Base-by-base conservation (phyloP, 2,329 filamentous ascomycete species). In the Xylaria sp. region DNA sequence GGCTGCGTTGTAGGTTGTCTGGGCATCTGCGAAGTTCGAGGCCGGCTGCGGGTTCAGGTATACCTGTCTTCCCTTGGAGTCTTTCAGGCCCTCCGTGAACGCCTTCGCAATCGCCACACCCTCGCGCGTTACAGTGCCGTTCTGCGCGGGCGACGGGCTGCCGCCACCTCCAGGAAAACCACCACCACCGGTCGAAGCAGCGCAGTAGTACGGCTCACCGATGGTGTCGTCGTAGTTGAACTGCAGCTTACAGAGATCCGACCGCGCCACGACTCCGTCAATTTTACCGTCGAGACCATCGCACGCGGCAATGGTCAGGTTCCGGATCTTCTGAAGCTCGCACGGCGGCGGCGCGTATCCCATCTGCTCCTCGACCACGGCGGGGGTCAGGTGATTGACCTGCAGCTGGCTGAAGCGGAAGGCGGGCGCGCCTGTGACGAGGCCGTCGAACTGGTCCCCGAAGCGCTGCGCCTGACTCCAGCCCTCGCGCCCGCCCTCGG, bases 231-330 rank as follows among this genome's bases (percentile, higher is more conserved):
- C 82, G 37, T 85, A 72, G 73, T 88, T 72, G 69, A 81, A 80
- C 10, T 75, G 72, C 10, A 81, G 74, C 69, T 76, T 76, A 73
- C 78, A 81, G n/a, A 80, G 75, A 37, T 82, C 80, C 0, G 80
- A 76, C 5, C 79, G 75, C 25, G 77, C 72, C 52, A 89, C 81
- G 4, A 89, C 85, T 13, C 87, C 86, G 65, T 89, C 87, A 0
- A 80, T 82, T 54, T 81, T 81, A 6, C 88, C 87, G 65, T 89
- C 87, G 6, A 89, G 79, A 8, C 82, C 78, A 70, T 89, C 87
- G 60, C 87, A 90, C 44, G 83, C 83, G 1, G 79, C 78, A 56
- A 89, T 87, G 5, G 87, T 89, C 48, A 81, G 79, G 73, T 88
- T 88, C 23, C 85, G 81, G 55, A 88, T 81, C 69, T 82, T 82